Percentiles rank a stretch among this genome's conserved stretches.
Conservation (phyloP, 1,139 yeast species). For the Yamadazyma blattariae region DNA sequence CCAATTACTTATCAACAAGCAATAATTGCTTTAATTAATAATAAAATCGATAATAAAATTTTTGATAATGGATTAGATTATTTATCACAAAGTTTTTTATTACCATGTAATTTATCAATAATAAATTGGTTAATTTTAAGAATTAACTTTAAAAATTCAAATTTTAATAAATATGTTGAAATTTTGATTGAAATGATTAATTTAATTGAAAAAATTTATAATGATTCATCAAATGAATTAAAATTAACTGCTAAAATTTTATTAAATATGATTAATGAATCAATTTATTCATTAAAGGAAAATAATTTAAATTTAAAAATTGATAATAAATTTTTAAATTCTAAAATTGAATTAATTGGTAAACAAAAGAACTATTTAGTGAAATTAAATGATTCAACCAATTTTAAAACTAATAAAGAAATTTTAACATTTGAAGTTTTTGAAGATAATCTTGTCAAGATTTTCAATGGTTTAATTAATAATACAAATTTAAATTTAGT, state of each 20-base stretch:
- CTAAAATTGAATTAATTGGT: conserved; percentile 2
- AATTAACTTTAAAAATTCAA: conserved; percentile 13
- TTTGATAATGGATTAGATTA: conserved; percentile 44
- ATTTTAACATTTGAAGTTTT: conserved; percentile 8
- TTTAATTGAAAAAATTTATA: conserved; percentile 17
- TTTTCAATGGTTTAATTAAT: conserved; percentile 9
- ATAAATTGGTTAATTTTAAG: conserved; percentile 28
- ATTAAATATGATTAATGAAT: conserved; percentile 6
- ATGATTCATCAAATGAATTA: conserved; percentile 15
- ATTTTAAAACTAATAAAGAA: background rate
- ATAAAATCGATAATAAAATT: conserved; percentile 39
- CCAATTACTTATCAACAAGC: conserved; percentile 78
- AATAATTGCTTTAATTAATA: conserved; percentile 55
- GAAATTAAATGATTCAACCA: background rate
- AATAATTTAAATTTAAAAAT: conserved; percentile 1
- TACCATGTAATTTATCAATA: conserved; percentile 38
- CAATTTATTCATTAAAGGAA: background rate
- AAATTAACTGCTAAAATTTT: conserved; percentile 12
- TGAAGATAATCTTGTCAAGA: conserved; percentile 13
- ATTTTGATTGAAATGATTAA: conserved; percentile 17
- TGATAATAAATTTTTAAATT: conserved; percentile 1
- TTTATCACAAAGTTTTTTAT: conserved; percentile 39
- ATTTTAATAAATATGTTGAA: conserved; percentile 9
- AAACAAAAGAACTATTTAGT: background rate
- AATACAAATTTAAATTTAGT: conserved; percentile 9